A percentile compares a stretch with the other conserved stretches of the same genome.
These are phyloP conservation scores for Thelonectria olida DNA, from an alignment of 2,329 filamentous ascomycete species.

Conservation along the genomic window DNA sequence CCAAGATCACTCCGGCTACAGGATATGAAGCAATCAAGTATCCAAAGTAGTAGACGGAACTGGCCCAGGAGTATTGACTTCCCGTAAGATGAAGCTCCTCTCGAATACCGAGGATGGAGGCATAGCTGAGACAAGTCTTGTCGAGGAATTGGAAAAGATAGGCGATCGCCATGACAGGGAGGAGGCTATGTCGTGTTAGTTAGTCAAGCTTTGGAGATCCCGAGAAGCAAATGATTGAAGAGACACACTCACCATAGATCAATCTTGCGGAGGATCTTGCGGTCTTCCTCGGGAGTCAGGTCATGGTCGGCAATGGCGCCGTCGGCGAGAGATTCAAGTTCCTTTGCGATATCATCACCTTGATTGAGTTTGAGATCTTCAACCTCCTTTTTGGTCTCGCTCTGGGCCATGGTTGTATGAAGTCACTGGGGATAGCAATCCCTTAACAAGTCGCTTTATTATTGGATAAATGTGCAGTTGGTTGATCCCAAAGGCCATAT, in stretches of 20 bases:
- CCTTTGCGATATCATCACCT: background rate
- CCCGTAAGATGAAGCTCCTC: conserved; percentile 57
- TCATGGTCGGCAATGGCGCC: background rate
- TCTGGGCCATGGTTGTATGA: background rate
- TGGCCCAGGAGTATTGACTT: conserved; percentile 61
- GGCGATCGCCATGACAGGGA: conserved; percentile 61
- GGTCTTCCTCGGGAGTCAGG: conserved; percentile 9
- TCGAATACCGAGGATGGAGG: conserved; percentile 59
- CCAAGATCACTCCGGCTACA: conserved; percentile 33
- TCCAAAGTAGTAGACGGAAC: conserved; percentile 61
- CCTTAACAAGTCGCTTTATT: too few species aligned
- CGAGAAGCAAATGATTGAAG: background rate
- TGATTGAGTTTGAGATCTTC: background rate
- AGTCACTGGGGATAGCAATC: too few species aligned
- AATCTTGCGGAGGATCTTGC: conserved; percentile 9
- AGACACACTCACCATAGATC: conserved; percentile 3
- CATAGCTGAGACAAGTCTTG: conserved; percentile 64
- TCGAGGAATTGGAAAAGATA: conserved; percentile 71
- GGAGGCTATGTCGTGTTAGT: conserved; percentile 47
- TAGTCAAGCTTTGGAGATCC: background rate
- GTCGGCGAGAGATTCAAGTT: conserved; percentile 11
- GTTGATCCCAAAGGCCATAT: background rate
- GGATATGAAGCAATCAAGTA: conserved; percentile 51
- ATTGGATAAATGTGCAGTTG: background rate
- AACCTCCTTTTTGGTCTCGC: background rate